Percentiles rank a stretch among this genome's conserved stretches.
These are phyloP conservation scores for Coemansia pectinata DNA, from an alignment of 192 early-diverging fungal genomes.

Conservation along the genomic window DNA sequence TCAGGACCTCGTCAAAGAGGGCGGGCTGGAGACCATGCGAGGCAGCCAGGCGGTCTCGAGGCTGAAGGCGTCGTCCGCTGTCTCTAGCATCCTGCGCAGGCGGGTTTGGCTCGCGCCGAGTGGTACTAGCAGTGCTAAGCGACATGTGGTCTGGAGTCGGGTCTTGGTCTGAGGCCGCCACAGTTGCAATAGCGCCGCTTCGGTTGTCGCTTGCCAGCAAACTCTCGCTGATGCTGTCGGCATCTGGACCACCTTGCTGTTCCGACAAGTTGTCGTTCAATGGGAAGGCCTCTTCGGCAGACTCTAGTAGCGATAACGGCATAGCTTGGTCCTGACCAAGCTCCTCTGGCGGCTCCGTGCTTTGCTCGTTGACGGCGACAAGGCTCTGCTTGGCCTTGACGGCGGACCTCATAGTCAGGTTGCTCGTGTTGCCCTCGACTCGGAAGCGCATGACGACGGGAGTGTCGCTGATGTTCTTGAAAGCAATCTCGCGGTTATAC, in stretches of 20 bases:
- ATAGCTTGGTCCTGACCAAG: background rate
- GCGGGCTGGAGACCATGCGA: slow-evolving; percentile 22
- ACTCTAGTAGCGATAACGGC: background rate
- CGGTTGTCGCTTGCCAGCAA: background rate
- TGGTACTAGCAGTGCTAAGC: background rate
- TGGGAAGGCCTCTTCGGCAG: background rate
- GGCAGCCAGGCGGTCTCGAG: background rate
- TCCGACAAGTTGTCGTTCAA: background rate
- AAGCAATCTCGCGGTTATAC: slow-evolving; percentile 72
- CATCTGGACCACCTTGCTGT: background rate
- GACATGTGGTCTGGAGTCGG: background rate
- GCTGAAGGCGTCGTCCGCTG: slow-evolving; percentile 1
- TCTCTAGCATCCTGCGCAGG: background rate
- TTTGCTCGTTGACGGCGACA: background rate
- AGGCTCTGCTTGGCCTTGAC: slow-evolving; percentile 7
- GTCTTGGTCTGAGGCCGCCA: slow-evolving; percentile 1
- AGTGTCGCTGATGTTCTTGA: slow-evolving; percentile 78
- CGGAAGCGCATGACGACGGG: slow-evolving; percentile 77
- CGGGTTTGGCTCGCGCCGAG: background rate
- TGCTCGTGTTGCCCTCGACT: slow-evolving; percentile 43
- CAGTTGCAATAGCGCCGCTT: background rate
- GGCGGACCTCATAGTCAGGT: slow-evolving; percentile 27
- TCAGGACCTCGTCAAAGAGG: slow-evolving; percentile 73
- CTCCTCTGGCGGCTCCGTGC: background rate
- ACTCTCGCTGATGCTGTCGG: slow-evolving; percentile 1